Conservation (phyloP, 2,329 filamentous ascomycete species). For the Thielaviopsis ethacetica region DNA sequence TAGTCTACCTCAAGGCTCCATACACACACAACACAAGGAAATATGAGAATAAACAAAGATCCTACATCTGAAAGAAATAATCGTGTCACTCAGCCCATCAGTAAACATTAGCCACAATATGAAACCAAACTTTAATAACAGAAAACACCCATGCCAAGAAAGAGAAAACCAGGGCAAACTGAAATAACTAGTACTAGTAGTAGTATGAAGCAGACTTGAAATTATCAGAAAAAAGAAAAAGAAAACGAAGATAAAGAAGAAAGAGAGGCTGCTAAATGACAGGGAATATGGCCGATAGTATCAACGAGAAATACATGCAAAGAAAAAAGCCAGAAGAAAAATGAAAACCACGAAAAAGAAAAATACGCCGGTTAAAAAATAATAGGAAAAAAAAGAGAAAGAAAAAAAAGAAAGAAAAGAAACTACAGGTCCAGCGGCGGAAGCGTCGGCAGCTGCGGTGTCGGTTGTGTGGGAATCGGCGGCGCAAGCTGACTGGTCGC, state of each 20-base stretch:
- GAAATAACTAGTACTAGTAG: not conserved
- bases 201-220: not conserved
- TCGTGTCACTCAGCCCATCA: too few relatives aligned
- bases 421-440: constrained; percentile 8
- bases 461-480: not conserved
- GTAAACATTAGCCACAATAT: not conserved
- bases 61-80: not conserved
- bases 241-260: not conserved
- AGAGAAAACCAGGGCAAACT: not conserved
- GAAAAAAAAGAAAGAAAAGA: not conserved
- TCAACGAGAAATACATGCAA: not conserved
- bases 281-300: not conserved
- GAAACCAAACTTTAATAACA: not conserved
- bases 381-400: not conserved
- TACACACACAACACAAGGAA: too few relatives aligned
- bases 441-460: constrained; percentile 7
- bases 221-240: not conserved
- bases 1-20: too few relatives aligned
- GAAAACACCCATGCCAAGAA: not conserved
- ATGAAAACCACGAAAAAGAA: not conserved
- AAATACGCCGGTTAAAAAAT: not conserved
- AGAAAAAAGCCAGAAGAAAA: constrained; percentile 3
- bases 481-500: not conserved
- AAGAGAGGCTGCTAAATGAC: not conserved
- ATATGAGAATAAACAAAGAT: not conserved